Conservation (phyloP, 805 yeast genomes). For the Brettanomyces anomalus region DNA sequence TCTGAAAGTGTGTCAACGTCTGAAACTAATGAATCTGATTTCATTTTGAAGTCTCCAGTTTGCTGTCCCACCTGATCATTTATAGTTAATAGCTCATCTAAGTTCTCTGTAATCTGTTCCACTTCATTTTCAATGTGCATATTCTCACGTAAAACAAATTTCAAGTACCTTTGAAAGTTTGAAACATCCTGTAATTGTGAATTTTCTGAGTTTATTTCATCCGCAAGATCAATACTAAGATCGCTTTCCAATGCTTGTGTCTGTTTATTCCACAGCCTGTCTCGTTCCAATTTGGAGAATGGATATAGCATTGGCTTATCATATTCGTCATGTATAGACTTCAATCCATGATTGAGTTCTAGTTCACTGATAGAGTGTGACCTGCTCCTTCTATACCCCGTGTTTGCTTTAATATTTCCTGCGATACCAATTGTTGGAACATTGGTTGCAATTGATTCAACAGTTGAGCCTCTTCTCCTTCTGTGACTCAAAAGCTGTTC, state of each 20-base stretch:
- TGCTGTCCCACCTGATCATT: constrained; percentile 52
- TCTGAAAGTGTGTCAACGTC: constrained; percentile 34
- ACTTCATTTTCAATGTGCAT: constrained; percentile 37
- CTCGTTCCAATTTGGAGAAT: constrained; percentile 29
- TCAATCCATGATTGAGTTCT: neutral
- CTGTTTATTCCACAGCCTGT: constrained; percentile 26
- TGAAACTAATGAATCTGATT: constrained; percentile 41
- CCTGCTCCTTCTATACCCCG: constrained; percentile 4
- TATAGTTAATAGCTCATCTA: constrained; percentile 39
- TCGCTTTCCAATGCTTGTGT: constrained; percentile 33
- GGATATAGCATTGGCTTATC: constrained; percentile 21
- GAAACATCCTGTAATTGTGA: constrained; percentile 25
- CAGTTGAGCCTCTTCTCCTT: constrained; percentile 53
- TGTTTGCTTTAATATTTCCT: neutral
- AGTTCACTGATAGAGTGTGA: constrained; percentile 7
- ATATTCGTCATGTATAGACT: neutral
- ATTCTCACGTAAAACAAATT: constrained; percentile 19
- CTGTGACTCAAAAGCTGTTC: constrained; percentile 18
- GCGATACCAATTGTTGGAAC: constrained; percentile 26
- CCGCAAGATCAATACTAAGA: constrained; percentile 30
- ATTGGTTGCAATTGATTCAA: constrained; percentile 49
- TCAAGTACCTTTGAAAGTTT: constrained; percentile 29
- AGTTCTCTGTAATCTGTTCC: constrained; percentile 31
- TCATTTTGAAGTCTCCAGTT: constrained; percentile 54
- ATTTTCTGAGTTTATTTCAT: constrained; percentile 30